Evolutionary conservation across 2,329 filamentous ascomycete genomes (phyloP).

Genomic region (Fusarium proliferatum): DNA sequence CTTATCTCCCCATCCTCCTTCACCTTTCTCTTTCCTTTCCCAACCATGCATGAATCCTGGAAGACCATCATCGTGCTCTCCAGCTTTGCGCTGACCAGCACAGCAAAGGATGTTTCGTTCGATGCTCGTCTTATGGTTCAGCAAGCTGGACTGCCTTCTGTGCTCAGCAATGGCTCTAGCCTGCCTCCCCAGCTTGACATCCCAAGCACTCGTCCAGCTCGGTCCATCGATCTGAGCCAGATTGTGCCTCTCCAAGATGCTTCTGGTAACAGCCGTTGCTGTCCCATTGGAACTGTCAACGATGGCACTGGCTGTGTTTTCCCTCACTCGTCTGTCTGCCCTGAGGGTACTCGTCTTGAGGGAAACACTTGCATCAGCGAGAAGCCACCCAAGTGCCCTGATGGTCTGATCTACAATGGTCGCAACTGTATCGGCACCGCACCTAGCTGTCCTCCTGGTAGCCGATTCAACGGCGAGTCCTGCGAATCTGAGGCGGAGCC

Average conservation of each 20-base stretch:
- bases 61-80: neutral
- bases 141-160: neutral
- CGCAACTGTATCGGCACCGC: neutral
- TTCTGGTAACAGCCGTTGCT: constrained; percentile 14
- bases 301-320: constrained; percentile 28
- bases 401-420: constrained; percentile 11
- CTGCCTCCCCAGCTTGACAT: neutral
- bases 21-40: neutral
- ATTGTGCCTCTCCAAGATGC: constrained; percentile 11
- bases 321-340: constrained; percentile 25
- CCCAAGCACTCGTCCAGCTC: neutral
- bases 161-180: neutral
- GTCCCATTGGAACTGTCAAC: constrained; percentile 27
- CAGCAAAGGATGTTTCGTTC: constrained; percentile 1
- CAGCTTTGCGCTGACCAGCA: neutral
- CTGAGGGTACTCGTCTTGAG: constrained; percentile 18
- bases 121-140: constrained; percentile 8
- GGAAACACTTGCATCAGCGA: constrained; percentile 24
- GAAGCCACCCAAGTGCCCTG: neutral
- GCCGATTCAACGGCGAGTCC: constrained; percentile 19
- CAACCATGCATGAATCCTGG: constrained; percentile 4
- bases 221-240: constrained; percentile 10
- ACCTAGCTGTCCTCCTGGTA: neutral
- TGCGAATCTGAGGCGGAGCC: constrained; percentile 5
- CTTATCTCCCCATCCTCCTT: neutral